Percentiles rank a stretch among this genome's conserved stretches.
These are phyloP conservation scores for Fusarium sp. DNA, from an alignment of 2,329 filamentous ascomycete genomes.

Conservation along the genomic window DNA sequence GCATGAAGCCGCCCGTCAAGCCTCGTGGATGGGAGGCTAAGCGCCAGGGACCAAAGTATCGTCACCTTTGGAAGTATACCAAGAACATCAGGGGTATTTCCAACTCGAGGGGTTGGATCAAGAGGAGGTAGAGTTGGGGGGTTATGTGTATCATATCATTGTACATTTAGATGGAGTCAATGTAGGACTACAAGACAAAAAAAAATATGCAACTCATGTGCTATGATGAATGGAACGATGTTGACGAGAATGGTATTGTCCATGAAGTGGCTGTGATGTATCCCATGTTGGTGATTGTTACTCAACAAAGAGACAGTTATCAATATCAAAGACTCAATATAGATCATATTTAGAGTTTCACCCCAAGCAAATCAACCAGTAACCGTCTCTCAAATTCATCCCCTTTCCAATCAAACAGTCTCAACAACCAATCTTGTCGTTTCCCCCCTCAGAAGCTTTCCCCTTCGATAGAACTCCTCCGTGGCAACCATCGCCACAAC, in stretches of 20 bases:
- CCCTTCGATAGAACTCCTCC: neutral
- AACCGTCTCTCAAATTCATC: neutral
- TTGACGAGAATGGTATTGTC: rapidly evolving
- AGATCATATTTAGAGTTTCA: neutral
- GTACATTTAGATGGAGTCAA: conserved; percentile 43
- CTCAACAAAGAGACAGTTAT: neutral
- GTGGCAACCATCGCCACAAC: neutral
- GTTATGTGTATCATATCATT: conserved; percentile 40
- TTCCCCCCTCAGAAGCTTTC: neutral
- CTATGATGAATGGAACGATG: neutral
- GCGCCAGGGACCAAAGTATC: conserved; percentile 70
- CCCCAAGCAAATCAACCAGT: neutral
- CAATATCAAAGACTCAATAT: neutral
- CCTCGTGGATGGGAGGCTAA: conserved; percentile 71
- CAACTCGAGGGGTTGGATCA: conserved; percentile 54
- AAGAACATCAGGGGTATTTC: conserved; percentile 62
- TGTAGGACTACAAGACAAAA: conserved; percentile 34
- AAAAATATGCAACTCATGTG: conserved; percentile 11
- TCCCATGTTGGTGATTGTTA: neutral
- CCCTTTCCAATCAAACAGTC: neutral
- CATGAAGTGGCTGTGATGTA: neutral
- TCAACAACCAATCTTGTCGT: neutral
- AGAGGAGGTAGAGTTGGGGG: conserved; percentile 47
- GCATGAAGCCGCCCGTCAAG: conserved; percentile 68
- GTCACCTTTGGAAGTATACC: conserved; percentile 69